Evolutionary conservation across 768 basidiomycete species (phyloP).

Genomic region (Xerocomellus amylosporus): DNA sequence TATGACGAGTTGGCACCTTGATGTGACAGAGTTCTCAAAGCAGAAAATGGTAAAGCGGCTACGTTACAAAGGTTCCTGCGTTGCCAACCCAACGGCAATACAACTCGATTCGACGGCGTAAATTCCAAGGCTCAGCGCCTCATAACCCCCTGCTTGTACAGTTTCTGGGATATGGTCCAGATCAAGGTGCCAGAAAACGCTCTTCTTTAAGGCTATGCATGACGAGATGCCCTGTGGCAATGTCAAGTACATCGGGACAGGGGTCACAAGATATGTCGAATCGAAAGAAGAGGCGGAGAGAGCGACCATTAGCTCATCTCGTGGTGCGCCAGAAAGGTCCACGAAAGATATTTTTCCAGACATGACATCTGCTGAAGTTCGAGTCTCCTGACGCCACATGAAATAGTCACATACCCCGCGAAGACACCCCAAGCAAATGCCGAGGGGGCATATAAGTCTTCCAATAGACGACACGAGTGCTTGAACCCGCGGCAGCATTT

Average conservation of each 20-base stretch:
- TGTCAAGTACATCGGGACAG: slow-evolving; percentile 25
- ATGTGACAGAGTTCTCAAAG: not conserved
- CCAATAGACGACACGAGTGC: slow-evolving; percentile 34
- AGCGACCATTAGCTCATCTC: slow-evolving; percentile 13
- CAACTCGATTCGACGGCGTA: slow-evolving; percentile 24
- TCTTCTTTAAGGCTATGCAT: slow-evolving; percentile 24
- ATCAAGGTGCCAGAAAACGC: slow-evolving; percentile 38
- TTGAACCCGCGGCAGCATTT: not conserved
- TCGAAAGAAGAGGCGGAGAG: slow-evolving; percentile 12
- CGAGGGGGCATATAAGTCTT: slow-evolving; percentile 42
- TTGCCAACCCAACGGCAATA: not conserved
- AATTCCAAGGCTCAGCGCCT: slow-evolving; percentile 35
- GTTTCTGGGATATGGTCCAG: slow-evolving; percentile 37
- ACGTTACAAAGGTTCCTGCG: slow-evolving; percentile 1
- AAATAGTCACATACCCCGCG: slow-evolving; percentile 17
- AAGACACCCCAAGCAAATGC: slow-evolving; percentile 32
- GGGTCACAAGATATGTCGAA: slow-evolving; percentile 30
- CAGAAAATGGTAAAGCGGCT: not conserved
- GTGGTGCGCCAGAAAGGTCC: slow-evolving; percentile 32
- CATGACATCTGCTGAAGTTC: slow-evolving; percentile 20
- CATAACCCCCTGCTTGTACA: slow-evolving; percentile 25
- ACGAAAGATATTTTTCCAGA: slow-evolving; percentile 20
- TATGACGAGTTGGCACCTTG: not conserved
- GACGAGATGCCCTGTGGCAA: slow-evolving; percentile 16
- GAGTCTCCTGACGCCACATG: not conserved